Conservation (phyloP, 768 basidiomycete species). For the Mycena amicta region DNA sequence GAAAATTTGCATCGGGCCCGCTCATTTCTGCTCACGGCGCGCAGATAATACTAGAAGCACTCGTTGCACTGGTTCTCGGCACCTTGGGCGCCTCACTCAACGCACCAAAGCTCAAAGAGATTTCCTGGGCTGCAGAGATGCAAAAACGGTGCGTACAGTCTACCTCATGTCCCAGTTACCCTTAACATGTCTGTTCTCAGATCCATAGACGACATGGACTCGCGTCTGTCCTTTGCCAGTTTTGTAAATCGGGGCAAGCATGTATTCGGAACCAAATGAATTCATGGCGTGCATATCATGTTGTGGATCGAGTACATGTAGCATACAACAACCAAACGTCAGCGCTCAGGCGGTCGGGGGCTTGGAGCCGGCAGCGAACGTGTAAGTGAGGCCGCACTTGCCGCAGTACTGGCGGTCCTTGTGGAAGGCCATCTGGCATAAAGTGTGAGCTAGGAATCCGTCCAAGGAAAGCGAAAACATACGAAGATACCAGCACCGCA, state of each 20-base stretch:
- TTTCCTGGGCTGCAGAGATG: slow-evolving; percentile 92
- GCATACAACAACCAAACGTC: not conserved
- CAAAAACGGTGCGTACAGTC: slow-evolving; percentile 58
- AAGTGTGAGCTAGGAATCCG: slow-evolving; percentile 23
- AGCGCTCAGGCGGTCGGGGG: slow-evolving; percentile 45
- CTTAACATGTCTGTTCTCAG: slow-evolving; percentile 38
- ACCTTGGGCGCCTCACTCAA: slow-evolving; percentile 74
- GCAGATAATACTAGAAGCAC: slow-evolving; percentile 69
- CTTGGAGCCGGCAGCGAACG: slow-evolving; percentile 79
- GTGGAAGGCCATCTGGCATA: slow-evolving; percentile 93
- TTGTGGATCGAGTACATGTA: not conserved
- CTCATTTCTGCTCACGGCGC: too few species aligned
- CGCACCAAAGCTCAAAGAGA: slow-evolving; percentile 71
- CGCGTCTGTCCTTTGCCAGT: slow-evolving; percentile 62
- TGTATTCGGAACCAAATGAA: slow-evolving; percentile 34
- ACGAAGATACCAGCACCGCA: slow-evolving; percentile 88
- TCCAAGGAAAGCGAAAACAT: slow-evolving; percentile 32
- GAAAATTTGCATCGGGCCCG: too few species aligned
- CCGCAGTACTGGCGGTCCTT: slow-evolving; percentile 98
- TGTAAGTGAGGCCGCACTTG: slow-evolving; percentile 88
- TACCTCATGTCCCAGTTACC: not conserved
- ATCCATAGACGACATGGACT: slow-evolving; percentile 77
- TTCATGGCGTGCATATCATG: not conserved
- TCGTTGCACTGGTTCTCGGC: slow-evolving; percentile 66
- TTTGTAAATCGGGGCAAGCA: slow-evolving; percentile 62